Evolutionary conservation across 2,329 filamentous ascomycete species (phyloP).

Genomic region (Nemania diffusa): DNA sequence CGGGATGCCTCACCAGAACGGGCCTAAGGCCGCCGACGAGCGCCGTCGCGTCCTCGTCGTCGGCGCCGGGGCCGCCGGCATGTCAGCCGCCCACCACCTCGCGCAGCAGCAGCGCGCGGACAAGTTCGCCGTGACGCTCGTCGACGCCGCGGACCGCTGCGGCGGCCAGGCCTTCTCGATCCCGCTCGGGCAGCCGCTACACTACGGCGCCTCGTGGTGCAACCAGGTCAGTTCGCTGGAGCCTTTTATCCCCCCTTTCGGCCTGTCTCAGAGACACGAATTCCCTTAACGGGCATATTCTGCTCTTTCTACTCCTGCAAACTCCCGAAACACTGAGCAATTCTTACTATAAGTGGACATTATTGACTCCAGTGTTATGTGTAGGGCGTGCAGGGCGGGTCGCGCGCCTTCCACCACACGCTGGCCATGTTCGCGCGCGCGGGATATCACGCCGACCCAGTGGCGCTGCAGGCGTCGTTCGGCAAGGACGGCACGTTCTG

Average conservation of each 20-base stretch:
- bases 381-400: constrained; percentile 69
- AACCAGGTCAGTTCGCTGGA: no score
- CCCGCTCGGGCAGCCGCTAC: constrained; percentile 65
- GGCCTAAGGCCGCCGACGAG: constrained; percentile 32
- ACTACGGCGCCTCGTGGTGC: constrained; percentile 69
- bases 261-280: no score
- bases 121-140: constrained; percentile 68
- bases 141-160: constrained; percentile 67
- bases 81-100: constrained; percentile 69
- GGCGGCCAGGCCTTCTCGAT: constrained; percentile 73
- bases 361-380: no score
- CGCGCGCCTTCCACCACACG: constrained; percentile 69
- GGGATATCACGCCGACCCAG: constrained; percentile 64
- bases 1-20: constrained; percentile 43
- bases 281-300: no score
- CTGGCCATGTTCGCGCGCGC: constrained; percentile 68
- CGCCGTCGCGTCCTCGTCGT: constrained; percentile 54
- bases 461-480: constrained; percentile 66
- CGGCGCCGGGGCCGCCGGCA: constrained; percentile 56
- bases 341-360: no score
- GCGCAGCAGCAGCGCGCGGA: constrained; percentile 67
- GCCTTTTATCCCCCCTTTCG: no score
- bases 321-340: no score
- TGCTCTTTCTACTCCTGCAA: no score
- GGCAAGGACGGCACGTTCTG: constrained; percentile 66